Evolutionary conservation across 768 basidiomycete genomes (phyloP).

Genomic region (Mrakia hoshinonis): DNA sequence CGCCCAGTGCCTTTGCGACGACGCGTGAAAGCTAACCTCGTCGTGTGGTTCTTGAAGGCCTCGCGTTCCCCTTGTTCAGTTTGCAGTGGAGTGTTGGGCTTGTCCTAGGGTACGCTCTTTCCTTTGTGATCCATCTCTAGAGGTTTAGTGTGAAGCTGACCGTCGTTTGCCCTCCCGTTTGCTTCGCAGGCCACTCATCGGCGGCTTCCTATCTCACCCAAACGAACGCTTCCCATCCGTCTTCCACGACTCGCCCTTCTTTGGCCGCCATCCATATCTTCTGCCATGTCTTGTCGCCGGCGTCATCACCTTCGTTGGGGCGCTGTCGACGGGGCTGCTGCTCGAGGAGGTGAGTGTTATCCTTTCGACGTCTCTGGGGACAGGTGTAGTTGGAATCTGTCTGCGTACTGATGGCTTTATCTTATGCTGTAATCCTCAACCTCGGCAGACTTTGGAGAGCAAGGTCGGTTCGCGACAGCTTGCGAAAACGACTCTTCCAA

Average conservation of each 20-base stretch:
- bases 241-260: neutral
- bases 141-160: neutral
- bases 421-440: too few species aligned
- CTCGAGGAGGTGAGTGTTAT: neutral
- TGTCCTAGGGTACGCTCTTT: neutral
- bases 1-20: too few species aligned
- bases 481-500: neutral
- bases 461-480: neutral
- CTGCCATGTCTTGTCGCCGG: neutral
- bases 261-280: neutral
- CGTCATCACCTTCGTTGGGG: neutral
- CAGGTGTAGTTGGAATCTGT: neutral
- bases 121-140: neutral
- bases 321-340: neutral
- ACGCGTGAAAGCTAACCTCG: too few species aligned
- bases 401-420: too few species aligned
- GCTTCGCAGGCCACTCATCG: neutral
- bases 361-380: neutral
- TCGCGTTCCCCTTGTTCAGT: conserved; percentile 1
- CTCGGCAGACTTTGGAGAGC: neutral
- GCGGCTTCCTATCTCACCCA: neutral
- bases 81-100: conserved; percentile 8
- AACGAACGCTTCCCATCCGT: neutral
- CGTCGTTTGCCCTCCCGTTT: neutral
- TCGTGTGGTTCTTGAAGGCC: too few species aligned